Base-by-base conservation (phyloP, 345 rosid species). In the Pelargonium nanum region DNA sequence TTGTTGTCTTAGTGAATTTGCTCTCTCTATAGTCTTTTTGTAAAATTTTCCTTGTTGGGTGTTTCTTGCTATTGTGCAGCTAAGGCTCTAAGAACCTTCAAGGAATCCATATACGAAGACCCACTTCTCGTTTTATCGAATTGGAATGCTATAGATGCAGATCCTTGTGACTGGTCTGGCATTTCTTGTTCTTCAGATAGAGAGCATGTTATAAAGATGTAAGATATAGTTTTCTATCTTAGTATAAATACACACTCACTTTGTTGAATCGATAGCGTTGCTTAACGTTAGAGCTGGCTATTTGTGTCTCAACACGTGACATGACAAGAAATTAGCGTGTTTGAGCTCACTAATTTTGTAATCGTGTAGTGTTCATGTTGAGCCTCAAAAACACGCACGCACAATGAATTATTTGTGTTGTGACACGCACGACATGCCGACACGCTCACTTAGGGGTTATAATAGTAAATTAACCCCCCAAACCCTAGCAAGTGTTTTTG, bases 131-230 rank as follows among this genome's bases (percentile, higher is more conserved):
- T 85, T 74, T 76, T 88, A 69, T 83, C 95, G 55, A 85, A 77
- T 71, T 94, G 97, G 97, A 82, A 90, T 76, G 73, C 76, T 56
- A 75, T 84, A 56, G 86, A 81, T 77, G 82, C 81, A 61, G 83
- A 86, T 90, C 97, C 95, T 57, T 94, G 99, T 72, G 78, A 69
- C 65, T 94, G 97, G 99, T 53, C 61, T 23, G 96, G 96, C 67
- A 44, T 94, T 72, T 59, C 65, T 48, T 94, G 97, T 68, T 75
- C 83, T 21, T 56, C 24, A 17, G 60, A 67, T 63, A 72, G 85
- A 70, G 85, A 82, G 65, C 96, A 86, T 79, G 91, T 94, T 34
- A 57, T 77, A 55, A 90, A 80, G 79, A 83, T 94, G 99, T 94
- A 79, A 85, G 83, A 44, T 59, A 23, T 58, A 67, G 24, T 48